Evolutionary conservation across 2,329 filamentous ascomycete species (phyloP).

Genomic region (Teratosphaeria zuluensis): DNA sequence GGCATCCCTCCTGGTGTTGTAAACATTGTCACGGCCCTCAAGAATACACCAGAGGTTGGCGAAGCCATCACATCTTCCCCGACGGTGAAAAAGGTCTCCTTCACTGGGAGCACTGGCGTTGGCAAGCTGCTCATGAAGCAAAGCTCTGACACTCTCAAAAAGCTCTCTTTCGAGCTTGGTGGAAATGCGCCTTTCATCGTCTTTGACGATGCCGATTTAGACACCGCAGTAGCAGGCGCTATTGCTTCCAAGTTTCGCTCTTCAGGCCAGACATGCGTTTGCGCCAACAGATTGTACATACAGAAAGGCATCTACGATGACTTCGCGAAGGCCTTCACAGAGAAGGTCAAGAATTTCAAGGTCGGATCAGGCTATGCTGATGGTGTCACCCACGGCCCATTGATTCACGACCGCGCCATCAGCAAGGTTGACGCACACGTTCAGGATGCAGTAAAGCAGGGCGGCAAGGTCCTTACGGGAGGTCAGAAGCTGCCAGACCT

Average conservation of each 20-base stretch:
- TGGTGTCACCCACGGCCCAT: slow-evolving; percentile 65
- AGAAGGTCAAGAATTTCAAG: slow-evolving; percentile 63
- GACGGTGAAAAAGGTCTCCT: slow-evolving; percentile 79
- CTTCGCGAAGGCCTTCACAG: slow-evolving; percentile 59
- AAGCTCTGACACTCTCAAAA: slow-evolving; percentile 72
- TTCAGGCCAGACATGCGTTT: slow-evolving; percentile 89
- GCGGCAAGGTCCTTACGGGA: slow-evolving; percentile 63
- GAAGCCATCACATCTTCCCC: slow-evolving; percentile 65
- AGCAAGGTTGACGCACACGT: slow-evolving; percentile 73
- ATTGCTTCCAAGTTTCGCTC: slow-evolving; percentile 86
- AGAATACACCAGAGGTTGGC: slow-evolving; percentile 74
- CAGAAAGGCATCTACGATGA: slow-evolving; percentile 69
- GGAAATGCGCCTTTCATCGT: slow-evolving; percentile 96
- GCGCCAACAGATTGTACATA: slow-evolving; percentile 67
- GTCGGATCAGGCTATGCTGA: slow-evolving; percentile 65
- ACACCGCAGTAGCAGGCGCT: slow-evolving; percentile 72
- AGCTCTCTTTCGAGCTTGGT: slow-evolving; percentile 80
- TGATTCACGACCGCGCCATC: slow-evolving; percentile 77
- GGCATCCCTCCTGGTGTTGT: slow-evolving; percentile 86
- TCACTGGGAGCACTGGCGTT: slow-evolving; percentile 67
- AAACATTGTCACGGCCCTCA: slow-evolving; percentile 71
- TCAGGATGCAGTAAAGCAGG: slow-evolving; percentile 66
- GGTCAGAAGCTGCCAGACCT: slow-evolving; percentile 65
- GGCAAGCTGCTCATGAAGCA: slow-evolving; percentile 82
- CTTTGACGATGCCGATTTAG: slow-evolving; percentile 85